phyloP scores from a whole-genome alignment of 2,329 filamentous ascomycete genomes.

The Phyllosticta capitalensis region DNA sequence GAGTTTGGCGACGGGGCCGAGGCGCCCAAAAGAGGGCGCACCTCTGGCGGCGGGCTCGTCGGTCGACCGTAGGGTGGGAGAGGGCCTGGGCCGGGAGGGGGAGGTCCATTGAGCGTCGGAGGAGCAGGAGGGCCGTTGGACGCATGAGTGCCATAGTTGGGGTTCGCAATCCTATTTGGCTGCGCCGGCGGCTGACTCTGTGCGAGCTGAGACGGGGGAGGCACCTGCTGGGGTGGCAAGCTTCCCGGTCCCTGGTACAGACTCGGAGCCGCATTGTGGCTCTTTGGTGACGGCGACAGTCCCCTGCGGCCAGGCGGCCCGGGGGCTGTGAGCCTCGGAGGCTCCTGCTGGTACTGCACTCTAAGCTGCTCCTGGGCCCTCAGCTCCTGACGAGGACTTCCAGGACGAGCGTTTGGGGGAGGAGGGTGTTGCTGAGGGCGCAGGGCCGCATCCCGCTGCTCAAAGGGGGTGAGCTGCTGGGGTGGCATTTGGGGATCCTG shows the following conservation, averaged over 20 bases:
- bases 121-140: constrained; percentile 41
- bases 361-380: constrained; percentile 26
- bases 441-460: constrained; percentile 60
- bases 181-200: constrained; percentile 42
- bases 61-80: constrained; percentile 65
- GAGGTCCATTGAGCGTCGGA: constrained; percentile 31
- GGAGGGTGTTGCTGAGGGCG: constrained; percentile 55
- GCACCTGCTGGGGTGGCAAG: constrained; percentile 16
- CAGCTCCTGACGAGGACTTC: constrained; percentile 67
- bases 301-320: constrained; percentile 38
- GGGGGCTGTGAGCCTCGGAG: constrained; percentile 46
- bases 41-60: constrained; percentile 73
- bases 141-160: constrained; percentile 38
- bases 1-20: constrained; percentile 87
- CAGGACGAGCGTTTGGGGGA: constrained; percentile 47
- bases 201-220: constrained; percentile 34
- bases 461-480: constrained; percentile 72
- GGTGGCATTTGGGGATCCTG: constrained; percentile 53
- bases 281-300: constrained; percentile 51
- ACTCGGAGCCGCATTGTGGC: constrained; percentile 43
- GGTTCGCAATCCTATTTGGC: constrained; percentile 37
- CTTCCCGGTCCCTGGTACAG: constrained; percentile 35
- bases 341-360: constrained; percentile 51
- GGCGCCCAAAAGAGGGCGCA: constrained; percentile 72
- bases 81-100: constrained; percentile 42